A percentile compares a stretch with the other conserved stretches of the same genome.
These are phyloP conservation scores for Rosa multiflora DNA, from an alignment of 306 rosid species.

Conservation along the genomic window DNA sequence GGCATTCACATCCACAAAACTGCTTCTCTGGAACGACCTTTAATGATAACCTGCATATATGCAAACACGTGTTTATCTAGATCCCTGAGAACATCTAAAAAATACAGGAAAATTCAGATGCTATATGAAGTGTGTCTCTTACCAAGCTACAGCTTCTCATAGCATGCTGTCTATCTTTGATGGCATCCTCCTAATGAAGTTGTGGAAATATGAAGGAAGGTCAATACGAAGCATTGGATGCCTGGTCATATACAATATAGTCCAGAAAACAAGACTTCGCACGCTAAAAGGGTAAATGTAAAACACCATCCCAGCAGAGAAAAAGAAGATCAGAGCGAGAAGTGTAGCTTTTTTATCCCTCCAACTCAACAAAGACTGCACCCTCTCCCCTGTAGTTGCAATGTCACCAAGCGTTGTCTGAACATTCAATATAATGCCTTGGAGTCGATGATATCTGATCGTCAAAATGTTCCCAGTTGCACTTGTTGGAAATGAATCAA, in stretches of 20 bases:
- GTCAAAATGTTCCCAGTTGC: not conserved
- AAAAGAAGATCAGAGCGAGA: conserved; percentile 23
- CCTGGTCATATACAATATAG: too few species aligned
- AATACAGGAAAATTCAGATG: too few species aligned
- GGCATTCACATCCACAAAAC: not conserved
- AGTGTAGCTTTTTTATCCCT: conserved; percentile 48
- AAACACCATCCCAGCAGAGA: conserved; percentile 19
- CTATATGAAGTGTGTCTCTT: not conserved
- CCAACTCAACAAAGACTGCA: conserved; percentile 49
- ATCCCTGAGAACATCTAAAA: not conserved
- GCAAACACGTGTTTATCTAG: not conserved
- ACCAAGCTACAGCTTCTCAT: not conserved
- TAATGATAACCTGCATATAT: too few species aligned
- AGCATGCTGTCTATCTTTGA: not conserved
- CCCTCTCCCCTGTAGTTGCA: conserved; percentile 49
- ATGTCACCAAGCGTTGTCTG: conserved; percentile 38
- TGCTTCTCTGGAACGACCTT: not conserved
- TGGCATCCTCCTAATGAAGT: conserved; percentile 6
- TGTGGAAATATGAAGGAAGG: not conserved
- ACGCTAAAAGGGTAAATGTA: not conserved
- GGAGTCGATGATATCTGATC: not conserved
- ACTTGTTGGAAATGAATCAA: not conserved
- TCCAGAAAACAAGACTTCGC: too few species aligned
- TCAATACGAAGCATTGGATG: too few species aligned
- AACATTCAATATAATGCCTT: conserved; percentile 30